Base-by-base conservation (phyloP, 1,139 yeast genomes). In the Debaryomycetaceae sp. region DNA sequence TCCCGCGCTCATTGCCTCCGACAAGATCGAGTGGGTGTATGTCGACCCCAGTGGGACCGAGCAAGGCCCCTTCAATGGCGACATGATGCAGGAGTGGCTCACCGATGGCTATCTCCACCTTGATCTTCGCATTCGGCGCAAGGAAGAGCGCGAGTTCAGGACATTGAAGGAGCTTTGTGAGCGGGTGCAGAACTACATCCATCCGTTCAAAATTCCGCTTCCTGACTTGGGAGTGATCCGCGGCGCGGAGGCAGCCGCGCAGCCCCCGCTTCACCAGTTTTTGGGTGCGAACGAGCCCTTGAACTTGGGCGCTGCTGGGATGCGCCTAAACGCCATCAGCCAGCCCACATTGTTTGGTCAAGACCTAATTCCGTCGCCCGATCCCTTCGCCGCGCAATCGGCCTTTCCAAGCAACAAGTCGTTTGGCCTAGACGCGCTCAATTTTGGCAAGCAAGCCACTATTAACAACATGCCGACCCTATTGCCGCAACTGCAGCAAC, bases 41-140 rank as follows among this genome's bases (percentile, higher is more conserved):
- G 60, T 78, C 35, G 95, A 85, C 49, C 78, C 85, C 1, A 56
- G 70, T 28, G 85, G 84, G 2, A 69, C 59, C 33, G 80, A 77
- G 39, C 94, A 83, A 48, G 95, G 95, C 16, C 95, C 95, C 2
- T 85, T 84, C 51, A 66, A 67, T 32, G 88, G 93, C 2, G 57
- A 62, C 17, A 58, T 72, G 61, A 85, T 85, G 95, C 93, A 84
- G 42, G 76, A 66, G 32, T 85, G 95, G 95, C 73, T 71, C 38
- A 51, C 69, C 4, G 74, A 71, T 19, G 78, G 80, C 2, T 83
- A 82, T 56, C 65, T 85, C 40, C 63, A 61, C 31, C 65, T 65
- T 11, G 76, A 73, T 36, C 58, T 85, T 41, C 58, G 61, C 29
- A 63, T 85, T 34, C 69, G 83, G 39, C 68, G 89, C 25, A 65